Base-by-base conservation (phyloP, 1,139 yeast species). In the Nakaseomyces bracarensis region DNA sequence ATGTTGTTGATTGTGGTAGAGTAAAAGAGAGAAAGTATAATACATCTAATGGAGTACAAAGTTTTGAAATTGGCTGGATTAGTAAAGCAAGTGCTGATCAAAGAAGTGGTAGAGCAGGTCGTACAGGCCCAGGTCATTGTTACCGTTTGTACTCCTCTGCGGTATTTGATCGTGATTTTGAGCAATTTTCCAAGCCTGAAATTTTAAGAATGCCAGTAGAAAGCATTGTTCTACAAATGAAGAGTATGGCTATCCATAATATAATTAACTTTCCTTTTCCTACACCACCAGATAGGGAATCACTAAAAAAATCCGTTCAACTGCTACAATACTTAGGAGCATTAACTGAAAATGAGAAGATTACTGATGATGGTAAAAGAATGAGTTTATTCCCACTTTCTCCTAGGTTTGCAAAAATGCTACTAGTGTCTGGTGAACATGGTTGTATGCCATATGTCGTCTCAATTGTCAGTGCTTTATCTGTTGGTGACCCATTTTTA, bases 61-160 rank as follows among this genome's bases (percentile, higher is more conserved):
- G 95, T 45, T 93, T 83, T 63, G 94, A 83, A 57, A 74, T 93
- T 40, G 85, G 79, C 45, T 93, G 97, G 97, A 71, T 91, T 11
- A 82, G 95, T 30, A 87, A 93, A 55, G 98, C 99, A 0, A 83
- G 95, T 45, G 93, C 98, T 0, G 93, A 79, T 50, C 99, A 93
- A 68, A 74, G 98, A 66, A 67, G 95, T 27, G 98, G 98, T 64
- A 82, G 99, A 72, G 98, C 99, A 40, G 99, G 98, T 60, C 83
- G 99, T 75, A 91, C 97, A 0, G 98, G 98, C 0, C 97, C 98
- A 0, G 99, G 99, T 43, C 98, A 93, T 57, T 86, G 96, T 61
- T 93, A 93, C 61, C 70, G 98, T 46, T 65, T 93, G 18, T 93
- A 72, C 55, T 89, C 98, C 0, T 89, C 97, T n/a, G 98, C 98